These are phyloP conservation scores for Firmiana major DNA, from an alignment of 345 rosid species.

Conservation along the genomic window DNA sequence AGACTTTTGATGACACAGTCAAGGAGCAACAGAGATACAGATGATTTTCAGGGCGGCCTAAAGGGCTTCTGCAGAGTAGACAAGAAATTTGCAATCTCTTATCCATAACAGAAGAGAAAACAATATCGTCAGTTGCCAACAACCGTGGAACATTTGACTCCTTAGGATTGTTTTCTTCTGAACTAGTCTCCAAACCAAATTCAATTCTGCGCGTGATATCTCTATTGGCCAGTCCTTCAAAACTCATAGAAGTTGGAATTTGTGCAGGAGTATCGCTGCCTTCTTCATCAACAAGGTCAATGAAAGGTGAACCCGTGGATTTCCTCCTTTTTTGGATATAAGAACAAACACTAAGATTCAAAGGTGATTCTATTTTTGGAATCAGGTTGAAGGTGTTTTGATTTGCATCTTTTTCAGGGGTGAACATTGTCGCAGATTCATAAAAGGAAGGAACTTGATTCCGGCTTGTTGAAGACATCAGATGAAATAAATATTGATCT, in stretches of 20 bases:
- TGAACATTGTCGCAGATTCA: slow-evolving; percentile 31
- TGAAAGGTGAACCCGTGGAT: slow-evolving; percentile 33
- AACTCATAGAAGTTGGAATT: slow-evolving; percentile 27
- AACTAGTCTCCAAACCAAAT: slow-evolving; percentile 37
- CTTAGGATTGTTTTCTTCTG: slow-evolving; percentile 27
- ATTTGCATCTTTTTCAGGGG: slow-evolving; percentile 42
- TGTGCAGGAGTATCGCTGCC: slow-evolving; percentile 21
- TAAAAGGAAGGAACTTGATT: slow-evolving; percentile 28
- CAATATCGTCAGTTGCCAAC: background rate
- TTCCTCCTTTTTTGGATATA: slow-evolving; percentile 58
- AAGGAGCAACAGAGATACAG: slow-evolving; percentile 43
- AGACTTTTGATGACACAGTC: slow-evolving; percentile 57
- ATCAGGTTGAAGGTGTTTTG: slow-evolving; percentile 28
- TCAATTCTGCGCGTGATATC: slow-evolving; percentile 47
- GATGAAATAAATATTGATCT: slow-evolving; percentile 40
- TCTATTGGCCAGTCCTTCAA: slow-evolving; percentile 16
- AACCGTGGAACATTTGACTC: slow-evolving; percentile 19
- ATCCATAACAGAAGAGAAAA: slow-evolving; percentile 32
- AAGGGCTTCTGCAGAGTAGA: slow-evolving; percentile 53
- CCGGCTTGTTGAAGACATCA: slow-evolving; percentile 31
- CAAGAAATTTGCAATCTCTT: slow-evolving; percentile 55
- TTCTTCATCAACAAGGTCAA: slow-evolving; percentile 34
- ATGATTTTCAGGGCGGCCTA: slow-evolving; percentile 63
- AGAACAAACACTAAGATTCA: slow-evolving; percentile 63
- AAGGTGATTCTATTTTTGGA: slow-evolving; percentile 49